phyloP scores from a whole-genome alignment of 176 grass and related monocot species.

The Ensete ventricosum region DNA sequence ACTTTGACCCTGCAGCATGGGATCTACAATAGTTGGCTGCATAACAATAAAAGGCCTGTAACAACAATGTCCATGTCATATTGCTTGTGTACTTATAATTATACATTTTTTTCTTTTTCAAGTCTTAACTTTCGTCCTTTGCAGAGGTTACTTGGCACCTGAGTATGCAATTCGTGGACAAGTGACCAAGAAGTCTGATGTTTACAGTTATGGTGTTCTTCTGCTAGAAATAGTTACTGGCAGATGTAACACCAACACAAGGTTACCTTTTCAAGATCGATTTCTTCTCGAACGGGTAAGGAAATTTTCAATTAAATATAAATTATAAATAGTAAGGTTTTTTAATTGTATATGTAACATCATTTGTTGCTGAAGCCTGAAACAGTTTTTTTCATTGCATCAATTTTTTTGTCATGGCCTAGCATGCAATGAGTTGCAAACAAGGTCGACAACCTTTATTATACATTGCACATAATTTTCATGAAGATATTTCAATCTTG shows the following conservation, averaged over 20 bases:
- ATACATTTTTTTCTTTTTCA: not conserved
- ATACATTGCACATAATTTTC: not conserved
- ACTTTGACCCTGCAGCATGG: not conserved
- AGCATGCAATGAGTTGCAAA: no score
- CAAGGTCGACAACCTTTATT: not conserved
- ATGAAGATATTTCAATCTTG: not conserved
- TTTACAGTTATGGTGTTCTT: conserved; percentile 87
- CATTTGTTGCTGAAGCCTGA: not conserved
- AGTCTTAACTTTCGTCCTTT: not conserved
- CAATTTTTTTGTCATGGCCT: no score
- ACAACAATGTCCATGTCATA: not conserved
- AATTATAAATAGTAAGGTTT: not conserved
- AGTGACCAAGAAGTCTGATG: conserved; percentile 75
- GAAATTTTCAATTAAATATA: not conserved
- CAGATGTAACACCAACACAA: conserved; percentile 61
- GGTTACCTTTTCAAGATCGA: conserved; percentile 63
- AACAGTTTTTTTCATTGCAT: no score
- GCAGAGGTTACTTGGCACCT: conserved; percentile 73
- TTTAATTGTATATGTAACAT: not conserved
- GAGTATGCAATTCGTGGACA: conserved; percentile 78
- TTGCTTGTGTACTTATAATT: not conserved
- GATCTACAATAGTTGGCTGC: not conserved
- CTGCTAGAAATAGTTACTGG: conserved; percentile 75
- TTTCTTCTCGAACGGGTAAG: conserved; percentile 79
- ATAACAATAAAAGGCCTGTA: not conserved